Base-by-base conservation (phyloP, 441 rosid species). In the Brassica hybrid region DNA sequence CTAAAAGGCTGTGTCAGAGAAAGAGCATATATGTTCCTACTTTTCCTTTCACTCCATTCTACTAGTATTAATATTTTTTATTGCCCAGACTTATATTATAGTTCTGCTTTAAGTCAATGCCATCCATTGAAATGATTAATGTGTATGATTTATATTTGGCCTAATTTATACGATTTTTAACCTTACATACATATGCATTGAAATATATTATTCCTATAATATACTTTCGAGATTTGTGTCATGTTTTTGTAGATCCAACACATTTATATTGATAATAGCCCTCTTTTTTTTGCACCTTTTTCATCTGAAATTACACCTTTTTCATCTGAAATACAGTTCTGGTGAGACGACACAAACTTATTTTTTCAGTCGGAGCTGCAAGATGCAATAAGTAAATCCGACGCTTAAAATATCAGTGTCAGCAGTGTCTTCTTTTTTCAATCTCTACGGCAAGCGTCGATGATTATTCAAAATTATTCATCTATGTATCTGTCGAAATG, bases 11-110 rank as follows among this genome's bases (percentile, higher is more conserved):
- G 79, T 74, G 76, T 74, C 72, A 79, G 79, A 74, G 76, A 74
- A 45, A 69, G 76, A 74, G 82, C 63, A 79, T 74, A 79, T 30
- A 74, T 79, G 82, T 79, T 79, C 71, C 58, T 69, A 65, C 71
- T 45, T 48, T 43, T 48, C 54, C 7, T 48, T 2, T 69, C 6
- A 48, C 54, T 79, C n/a, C 13, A 63, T 74, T 69, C 57, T 63
- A 76, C 59, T 18, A 25, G 27, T 61, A 23, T n/a, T 48, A 17
- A 65, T 18, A 10, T 36, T 30, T 36, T 30, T 30, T 61, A 30
- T 61, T n/a, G 17, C 38, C 65, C 30, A 7, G 10, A 61, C 18
- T 60, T 61, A 7, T n/a, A 61, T 27, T 30, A n/a, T 7, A 27
- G 66, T 27, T 61, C 66, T 2, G 43, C 4, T 27, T 30, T 27